Evolutionary conservation across 768 basidiomycete species (phyloP).

Genomic region (Psilocybe subaeruginosa): DNA sequence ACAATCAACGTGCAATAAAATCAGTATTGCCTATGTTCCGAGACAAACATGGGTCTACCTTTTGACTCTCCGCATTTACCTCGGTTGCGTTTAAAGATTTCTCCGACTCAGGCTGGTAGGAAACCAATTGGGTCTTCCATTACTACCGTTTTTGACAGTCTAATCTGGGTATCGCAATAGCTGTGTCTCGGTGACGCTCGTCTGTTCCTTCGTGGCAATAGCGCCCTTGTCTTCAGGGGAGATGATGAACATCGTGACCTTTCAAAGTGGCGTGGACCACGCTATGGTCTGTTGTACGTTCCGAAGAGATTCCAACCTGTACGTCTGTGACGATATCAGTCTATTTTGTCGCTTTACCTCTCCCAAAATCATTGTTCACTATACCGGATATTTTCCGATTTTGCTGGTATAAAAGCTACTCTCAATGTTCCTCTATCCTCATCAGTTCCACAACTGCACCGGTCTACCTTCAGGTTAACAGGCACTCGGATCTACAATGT

Average conservation of each 20-base stretch:
- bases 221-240: neutral
- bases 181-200: slow-evolving; percentile 9
- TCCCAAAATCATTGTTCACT: neutral
- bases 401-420: slow-evolving; percentile 21
- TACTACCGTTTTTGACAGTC: neutral
- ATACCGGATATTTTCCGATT: slow-evolving; percentile 27
- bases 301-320: slow-evolving; percentile 15
- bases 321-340: neutral
- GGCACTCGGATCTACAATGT: slow-evolving; percentile 32
- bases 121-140: slow-evolving; percentile 4
- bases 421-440: slow-evolving; percentile 6
- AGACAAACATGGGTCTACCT: neutral
- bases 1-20: too few species aligned
- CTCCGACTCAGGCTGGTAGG: slow-evolving; percentile 17
- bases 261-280: neutral
- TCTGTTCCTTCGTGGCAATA: slow-evolving; percentile 7
- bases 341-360: neutral
- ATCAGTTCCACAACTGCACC: slow-evolving; percentile 24
- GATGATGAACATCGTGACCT: slow-evolving; percentile 10
- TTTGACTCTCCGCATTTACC: slow-evolving; percentile 17
- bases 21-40: neutral
- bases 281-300: neutral
- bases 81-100: slow-evolving; percentile 22
- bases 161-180: slow-evolving; percentile 11
- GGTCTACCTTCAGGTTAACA: slow-evolving; percentile 16